Evolutionary conservation across 2,329 filamentous ascomycete genomes (phyloP), one percentile per base, ranked within the genome.

Genomic region (Calycina herbarum): DNA sequence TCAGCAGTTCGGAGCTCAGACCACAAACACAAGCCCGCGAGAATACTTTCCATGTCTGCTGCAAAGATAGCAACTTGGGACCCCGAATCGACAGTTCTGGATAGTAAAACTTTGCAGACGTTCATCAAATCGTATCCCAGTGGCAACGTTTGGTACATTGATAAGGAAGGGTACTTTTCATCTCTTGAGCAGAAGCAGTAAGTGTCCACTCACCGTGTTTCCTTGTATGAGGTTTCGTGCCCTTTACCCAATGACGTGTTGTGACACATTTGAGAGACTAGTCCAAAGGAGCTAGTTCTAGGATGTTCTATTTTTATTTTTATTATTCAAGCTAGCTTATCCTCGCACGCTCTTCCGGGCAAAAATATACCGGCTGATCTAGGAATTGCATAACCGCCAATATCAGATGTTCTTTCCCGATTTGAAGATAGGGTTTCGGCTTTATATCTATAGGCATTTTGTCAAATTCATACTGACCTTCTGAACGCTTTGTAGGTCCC

Each of bases 81-180:
- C 57, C 35, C 66, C 2, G 54, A 68, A 11, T 65, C 68, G 10
- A 65, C 63, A 57, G 62, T 64, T 27, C 33, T 75, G 4, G 71
- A 74, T 69, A 62, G 63, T 2, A 70, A 74, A 57, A 70, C 68
- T 13, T 63, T 75, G 6, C 69, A 73, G 51, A 60, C 67, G 5
- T 63, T 75, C 1, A 71, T 73, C 7, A 69, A 70, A 24, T 67
- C 68, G 0, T 75, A 75, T 61, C 73, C 73, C 0, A 72, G 74
- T 45, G 73, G 73, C 5, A 74, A 75, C 64, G 58, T 75, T 8
- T 75, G 73, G 72, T 74, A 73, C 57, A 69, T 75, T 38, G 73
- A 74, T 51, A 67, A 74, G 10, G 70, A 73, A 27, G 72, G 72
- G 1, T 74, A 70, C 63, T 74, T 74, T 56, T 72, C 72, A 5